phyloP scores from a whole-genome alignment of 2,329 filamentous ascomycete genomes.

The Epichloe uncinata region DNA sequence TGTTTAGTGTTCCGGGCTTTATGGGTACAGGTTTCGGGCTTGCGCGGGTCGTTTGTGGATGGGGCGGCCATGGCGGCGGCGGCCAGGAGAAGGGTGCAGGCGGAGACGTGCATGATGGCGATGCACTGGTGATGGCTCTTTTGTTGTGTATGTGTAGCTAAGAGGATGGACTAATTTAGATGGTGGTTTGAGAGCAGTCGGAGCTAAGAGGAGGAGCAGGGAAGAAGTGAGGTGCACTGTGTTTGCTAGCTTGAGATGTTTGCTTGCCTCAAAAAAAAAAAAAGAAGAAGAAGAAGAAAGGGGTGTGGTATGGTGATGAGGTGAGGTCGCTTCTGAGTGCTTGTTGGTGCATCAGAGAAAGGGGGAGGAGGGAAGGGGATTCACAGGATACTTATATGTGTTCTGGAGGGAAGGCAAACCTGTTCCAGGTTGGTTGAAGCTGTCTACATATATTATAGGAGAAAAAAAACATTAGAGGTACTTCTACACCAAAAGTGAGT shows the following conservation, averaged over 20 bases:
- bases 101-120: constrained; percentile 8
- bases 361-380: too few species aligned
- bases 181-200: too few species aligned
- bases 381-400: neutral
- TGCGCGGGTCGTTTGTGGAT: constrained; percentile 2
- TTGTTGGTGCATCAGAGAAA: too few species aligned
- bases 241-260: neutral
- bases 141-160: neutral
- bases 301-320: neutral
- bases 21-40: constrained; percentile 9
- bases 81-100: constrained; percentile 13
- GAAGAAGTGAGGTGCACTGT: too few species aligned
- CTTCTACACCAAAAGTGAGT: too few species aligned
- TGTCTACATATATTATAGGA: too few species aligned
- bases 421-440: neutral
- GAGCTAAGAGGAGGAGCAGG: too few species aligned
- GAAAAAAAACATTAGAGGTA: too few species aligned
- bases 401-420: too few species aligned
- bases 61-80: constrained; percentile 13
- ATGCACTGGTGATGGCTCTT: neutral
- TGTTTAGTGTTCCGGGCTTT: constrained; percentile 9
- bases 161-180: neutral
- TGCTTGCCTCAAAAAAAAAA: neutral
- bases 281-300: too few species aligned
- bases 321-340: neutral